Percentiles rank a stretch among this genome's conserved stretches.
phyloP scores from a whole-genome alignment of 2,329 filamentous ascomycete genomes.

The Fusarium floridanum region DNA sequence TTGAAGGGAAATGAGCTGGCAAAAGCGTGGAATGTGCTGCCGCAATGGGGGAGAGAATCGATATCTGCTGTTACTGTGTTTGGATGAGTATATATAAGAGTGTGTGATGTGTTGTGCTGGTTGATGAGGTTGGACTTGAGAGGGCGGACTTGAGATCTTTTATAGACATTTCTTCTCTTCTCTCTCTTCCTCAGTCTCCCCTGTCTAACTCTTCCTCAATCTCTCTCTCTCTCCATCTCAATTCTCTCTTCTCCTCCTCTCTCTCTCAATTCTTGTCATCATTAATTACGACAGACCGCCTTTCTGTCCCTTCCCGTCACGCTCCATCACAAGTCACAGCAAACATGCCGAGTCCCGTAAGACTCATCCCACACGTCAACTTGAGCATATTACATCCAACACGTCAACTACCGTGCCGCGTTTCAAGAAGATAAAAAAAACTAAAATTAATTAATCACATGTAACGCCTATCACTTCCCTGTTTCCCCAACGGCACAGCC shows the following conservation, averaged over 20 bases:
- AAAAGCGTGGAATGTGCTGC: not conserved
- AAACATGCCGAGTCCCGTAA: not conserved
- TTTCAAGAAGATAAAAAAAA: not conserved
- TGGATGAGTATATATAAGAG: not conserved
- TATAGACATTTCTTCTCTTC: not conserved
- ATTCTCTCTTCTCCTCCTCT: not conserved
- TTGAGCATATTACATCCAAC: not conserved
- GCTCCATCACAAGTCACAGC: not conserved
- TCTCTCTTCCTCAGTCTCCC: not conserved
- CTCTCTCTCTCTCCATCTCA: not conserved
- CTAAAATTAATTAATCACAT: not conserved
- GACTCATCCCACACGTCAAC: not conserved
- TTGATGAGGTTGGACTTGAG: not conserved
- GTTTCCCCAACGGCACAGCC: constrained; percentile 1
- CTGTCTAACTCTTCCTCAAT: not conserved
- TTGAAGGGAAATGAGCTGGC: not conserved
- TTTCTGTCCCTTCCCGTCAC: not conserved
- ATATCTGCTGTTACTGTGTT: not conserved
- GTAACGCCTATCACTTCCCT: not conserved
- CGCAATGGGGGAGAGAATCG: too few relatives aligned
- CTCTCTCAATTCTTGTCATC: not conserved
- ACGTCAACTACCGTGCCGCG: not conserved
- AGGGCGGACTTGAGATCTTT: not conserved
- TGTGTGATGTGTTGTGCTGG: not conserved
- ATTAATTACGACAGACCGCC: not conserved